phyloP scores from a whole-genome alignment of 2,329 filamentous ascomycete species.

The Coniochaeta sp. region DNA sequence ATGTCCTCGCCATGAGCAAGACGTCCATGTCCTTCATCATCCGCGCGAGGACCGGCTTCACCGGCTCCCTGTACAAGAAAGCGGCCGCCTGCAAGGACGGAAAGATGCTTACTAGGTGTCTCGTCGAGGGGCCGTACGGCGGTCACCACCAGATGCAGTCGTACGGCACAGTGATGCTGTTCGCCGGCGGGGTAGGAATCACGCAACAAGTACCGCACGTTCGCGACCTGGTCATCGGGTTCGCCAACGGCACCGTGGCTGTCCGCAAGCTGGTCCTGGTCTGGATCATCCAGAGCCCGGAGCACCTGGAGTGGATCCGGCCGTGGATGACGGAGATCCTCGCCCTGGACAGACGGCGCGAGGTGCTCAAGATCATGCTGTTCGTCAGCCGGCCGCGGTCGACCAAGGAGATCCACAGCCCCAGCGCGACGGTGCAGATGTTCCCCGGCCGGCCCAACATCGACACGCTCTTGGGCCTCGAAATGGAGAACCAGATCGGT shows the following conservation, averaged over 20 bases:
- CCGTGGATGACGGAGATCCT: conserved; percentile 79
- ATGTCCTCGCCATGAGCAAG: conserved; percentile 52
- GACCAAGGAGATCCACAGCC: conserved; percentile 75
- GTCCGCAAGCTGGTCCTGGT: conserved; percentile 66
- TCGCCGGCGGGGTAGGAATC: conserved; percentile 75
- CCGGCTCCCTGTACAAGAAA: conserved; percentile 59
- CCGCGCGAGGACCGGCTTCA: conserved; percentile 67
- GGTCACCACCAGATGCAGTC: conserved; percentile 63
- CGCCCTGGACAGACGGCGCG: conserved; percentile 65
- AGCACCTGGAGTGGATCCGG: conserved; percentile 77
- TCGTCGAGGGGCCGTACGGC: conserved; percentile 72
- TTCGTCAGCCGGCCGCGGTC: conserved; percentile 69
- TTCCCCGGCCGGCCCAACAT: conserved; percentile 74
- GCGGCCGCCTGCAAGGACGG: conserved; percentile 55
- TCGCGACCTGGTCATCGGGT: conserved; percentile 62
- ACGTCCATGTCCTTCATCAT: conserved; percentile 64
- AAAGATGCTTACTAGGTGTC: conserved; percentile 54
- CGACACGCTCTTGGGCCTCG: conserved; percentile 61
- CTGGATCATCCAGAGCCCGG: conserved; percentile 72
- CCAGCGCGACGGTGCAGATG: conserved; percentile 73
- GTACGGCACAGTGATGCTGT: conserved; percentile 71
- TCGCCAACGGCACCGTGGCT: conserved; percentile 60
- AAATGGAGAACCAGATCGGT: conserved; percentile 68
- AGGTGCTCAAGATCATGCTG: conserved; percentile 68
- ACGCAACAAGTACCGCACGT: conserved; percentile 73